Evolutionary conservation across 2,329 filamentous ascomycete genomes (phyloP).

Genomic region (Pseudocercospora ulei): DNA sequence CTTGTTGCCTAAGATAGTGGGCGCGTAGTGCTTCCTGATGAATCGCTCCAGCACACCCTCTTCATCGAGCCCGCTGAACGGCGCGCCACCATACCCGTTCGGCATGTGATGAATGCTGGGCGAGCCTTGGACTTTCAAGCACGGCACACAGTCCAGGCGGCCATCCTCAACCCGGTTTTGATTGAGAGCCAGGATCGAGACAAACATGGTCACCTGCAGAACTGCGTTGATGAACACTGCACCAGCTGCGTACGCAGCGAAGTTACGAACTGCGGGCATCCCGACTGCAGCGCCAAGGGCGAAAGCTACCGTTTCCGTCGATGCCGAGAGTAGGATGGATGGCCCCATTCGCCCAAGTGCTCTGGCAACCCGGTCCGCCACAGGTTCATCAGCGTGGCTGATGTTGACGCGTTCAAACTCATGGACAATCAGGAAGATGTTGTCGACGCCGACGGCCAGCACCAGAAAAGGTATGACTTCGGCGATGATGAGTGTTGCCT

Average conservation of each 20-base stretch:
- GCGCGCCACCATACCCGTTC: slow-evolving; percentile 53
- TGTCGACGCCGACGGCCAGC: slow-evolving; percentile 91
- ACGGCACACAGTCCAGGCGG: slow-evolving; percentile 86
- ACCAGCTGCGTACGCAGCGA: slow-evolving; percentile 89
- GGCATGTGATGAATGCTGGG: slow-evolving; percentile 55
- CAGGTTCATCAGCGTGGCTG: slow-evolving; percentile 77
- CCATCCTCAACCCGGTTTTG: slow-evolving; percentile 81
- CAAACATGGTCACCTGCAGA: slow-evolving; percentile 95
- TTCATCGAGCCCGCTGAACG: slow-evolving; percentile 62
- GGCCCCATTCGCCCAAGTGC: slow-evolving; percentile 94
- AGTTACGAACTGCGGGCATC: slow-evolving; percentile 96
- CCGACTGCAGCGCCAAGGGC: slow-evolving; percentile 85
- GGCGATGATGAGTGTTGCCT: slow-evolving; percentile 93
- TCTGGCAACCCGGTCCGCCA: slow-evolving; percentile 75
- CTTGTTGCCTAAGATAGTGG: slow-evolving; percentile 66
- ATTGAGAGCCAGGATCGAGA: slow-evolving; percentile 82
- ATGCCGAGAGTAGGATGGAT: slow-evolving; percentile 88
- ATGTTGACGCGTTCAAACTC: slow-evolving; percentile 93
- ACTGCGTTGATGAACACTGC: slow-evolving; percentile 95
- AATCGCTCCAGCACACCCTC: slow-evolving; percentile 77
- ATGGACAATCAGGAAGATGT: slow-evolving; percentile 97
- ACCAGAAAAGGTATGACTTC: slow-evolving; percentile 98
- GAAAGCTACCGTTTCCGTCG: slow-evolving; percentile 89
- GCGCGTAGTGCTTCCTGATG: slow-evolving; percentile 83
- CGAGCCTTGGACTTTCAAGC: slow-evolving; percentile 67